phyloP scores from a whole-genome alignment of 352 stramenopile species.

The Thraustotheca clavata region DNA sequence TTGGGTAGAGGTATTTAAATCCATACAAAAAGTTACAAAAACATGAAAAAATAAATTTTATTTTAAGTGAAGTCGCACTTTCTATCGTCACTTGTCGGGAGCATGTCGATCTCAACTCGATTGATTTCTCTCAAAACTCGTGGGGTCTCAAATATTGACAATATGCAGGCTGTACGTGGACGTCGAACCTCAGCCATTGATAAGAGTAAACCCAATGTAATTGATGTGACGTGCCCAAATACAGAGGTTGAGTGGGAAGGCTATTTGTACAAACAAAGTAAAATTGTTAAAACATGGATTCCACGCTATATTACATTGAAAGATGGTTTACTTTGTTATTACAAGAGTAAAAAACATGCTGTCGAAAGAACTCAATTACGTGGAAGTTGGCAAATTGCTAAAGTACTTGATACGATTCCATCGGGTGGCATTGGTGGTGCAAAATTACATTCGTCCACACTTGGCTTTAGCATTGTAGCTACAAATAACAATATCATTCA shows the following conservation, averaged over 20 bases:
- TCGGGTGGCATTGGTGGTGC: conserved; percentile 70
- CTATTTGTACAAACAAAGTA: conserved; percentile 85
- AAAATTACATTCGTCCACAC: conserved; percentile 62
- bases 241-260: conserved; percentile 84
- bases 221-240: conserved; percentile 77
- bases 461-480: conserved; percentile 77
- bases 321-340: conserved; percentile 70
- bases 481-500: conserved; percentile 80
- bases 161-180: background rate
- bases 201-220: conserved; percentile 49
- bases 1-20: too few relatives aligned
- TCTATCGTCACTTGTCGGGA: background rate
- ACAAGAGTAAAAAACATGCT: conserved; percentile 82
- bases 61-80: too few relatives aligned
- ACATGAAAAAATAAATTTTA: too few relatives aligned
- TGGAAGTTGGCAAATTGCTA: conserved; percentile 72
- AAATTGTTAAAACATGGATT: conserved; percentile 86
- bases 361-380: conserved; percentile 70
- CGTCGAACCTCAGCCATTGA: conserved; percentile 4
- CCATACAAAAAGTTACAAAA: too few relatives aligned
- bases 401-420: conserved; percentile 67
- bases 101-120: conserved; percentile 7
- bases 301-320: conserved; percentile 80
- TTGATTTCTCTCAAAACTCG: conserved; percentile 16
- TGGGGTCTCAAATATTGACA: conserved; percentile 5